Percentiles rank a stretch among this genome's conserved stretches.
These are phyloP conservation scores for Teratosphaeria pseudoeucalypti DNA, from an alignment of 2,329 filamentous ascomycete genomes.

Conservation along the genomic window DNA sequence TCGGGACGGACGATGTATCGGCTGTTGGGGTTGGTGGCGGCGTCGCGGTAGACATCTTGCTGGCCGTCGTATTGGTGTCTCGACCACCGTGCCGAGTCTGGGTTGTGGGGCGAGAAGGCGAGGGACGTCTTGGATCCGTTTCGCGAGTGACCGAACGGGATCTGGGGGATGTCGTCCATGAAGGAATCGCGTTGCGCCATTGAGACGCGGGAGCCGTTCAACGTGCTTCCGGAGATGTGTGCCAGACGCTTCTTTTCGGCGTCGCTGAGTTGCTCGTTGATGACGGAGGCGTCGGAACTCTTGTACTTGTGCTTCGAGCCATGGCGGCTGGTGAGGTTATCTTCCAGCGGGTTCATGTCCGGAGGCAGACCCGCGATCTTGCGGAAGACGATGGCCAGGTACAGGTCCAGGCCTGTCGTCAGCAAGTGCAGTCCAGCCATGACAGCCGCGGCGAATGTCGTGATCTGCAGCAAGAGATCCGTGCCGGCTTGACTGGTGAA, in stretches of 20 bases:
- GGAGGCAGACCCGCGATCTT: conserved; percentile 75
- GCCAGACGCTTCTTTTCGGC: conserved; percentile 46
- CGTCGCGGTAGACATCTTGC: conserved; percentile 26
- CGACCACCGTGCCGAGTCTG: conserved; percentile 44
- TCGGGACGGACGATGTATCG: conserved; percentile 24
- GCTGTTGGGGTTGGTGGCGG: conserved; percentile 25
- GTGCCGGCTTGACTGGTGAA: conserved; percentile 47
- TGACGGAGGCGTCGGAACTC: conserved; percentile 43
- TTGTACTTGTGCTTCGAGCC: conserved; percentile 62
- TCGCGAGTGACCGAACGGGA: conserved; percentile 76
- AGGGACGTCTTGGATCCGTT: conserved; percentile 50
- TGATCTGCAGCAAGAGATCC: conserved; percentile 49
- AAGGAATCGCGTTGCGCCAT: conserved; percentile 18
- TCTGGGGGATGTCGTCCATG: conserved; percentile 32
- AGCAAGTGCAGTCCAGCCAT: conserved; percentile 59
- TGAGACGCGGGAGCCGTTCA: conserved; percentile 28
- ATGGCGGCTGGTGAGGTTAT: conserved; percentile 58
- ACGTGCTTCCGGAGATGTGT: conserved; percentile 35
- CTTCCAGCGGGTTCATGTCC: conserved; percentile 90
- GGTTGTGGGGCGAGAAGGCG: conserved; percentile 41
- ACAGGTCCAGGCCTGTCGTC: conserved; percentile 61
- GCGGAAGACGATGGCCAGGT: conserved; percentile 67
- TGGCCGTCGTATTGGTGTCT: conserved; percentile 43
- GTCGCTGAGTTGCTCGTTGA: conserved; percentile 27
- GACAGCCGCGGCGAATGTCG: conserved; percentile 57